Evolutionary conservation across 148 eudicot species (phyloP), one percentile per base, ranked within the genome.

Genomic region (Dianthus caryophyllus): DNA sequence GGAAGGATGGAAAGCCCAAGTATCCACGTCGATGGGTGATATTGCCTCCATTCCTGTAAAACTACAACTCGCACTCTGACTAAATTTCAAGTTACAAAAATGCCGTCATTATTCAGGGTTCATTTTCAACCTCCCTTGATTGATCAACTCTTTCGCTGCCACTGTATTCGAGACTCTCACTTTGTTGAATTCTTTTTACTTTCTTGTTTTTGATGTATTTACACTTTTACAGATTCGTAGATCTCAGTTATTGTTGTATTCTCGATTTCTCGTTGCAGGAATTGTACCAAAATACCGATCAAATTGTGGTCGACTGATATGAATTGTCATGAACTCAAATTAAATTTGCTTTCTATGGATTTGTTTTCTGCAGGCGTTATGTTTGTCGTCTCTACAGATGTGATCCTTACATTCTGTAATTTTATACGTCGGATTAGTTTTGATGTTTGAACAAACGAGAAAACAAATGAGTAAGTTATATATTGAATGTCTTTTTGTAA

Each of bases 21-120:
- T 94, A 94, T 58, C 97, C 98, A 57, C 83, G 97, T 7, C 76
- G 98, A 79, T 90, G 98, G 98, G 92, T 94, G 56, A 90, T 94
- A 63, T 77, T 90, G 39, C 97, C 98, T 63, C 97, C 97, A 71
- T 90, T 94, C 84, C 86, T 94, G 80, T 94, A 85, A 75, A 73
- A 51, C 57, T 5, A 13, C 1, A 16, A 22, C 22, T n/a, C 43
- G 4, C 9, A 20, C 16, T n/a, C 39, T n/a, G 20, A 36, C 26
- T 60, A 38, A 5, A 38, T 22, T 62, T 9, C 4, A 53, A 22
- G 14, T 38, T 36, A 20, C 11, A 30, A 15, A 14, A 14, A 24
- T 61, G 21, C 64, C 49, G 50, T 25, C 31, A 49, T 50, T 47
- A 56, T 59, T 30, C 8, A 5, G 44, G 60, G 67, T 70, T 70